phyloP scores from a whole-genome alignment of 768 basidiomycete genomes.

The Cubamyces lactineus region DNA sequence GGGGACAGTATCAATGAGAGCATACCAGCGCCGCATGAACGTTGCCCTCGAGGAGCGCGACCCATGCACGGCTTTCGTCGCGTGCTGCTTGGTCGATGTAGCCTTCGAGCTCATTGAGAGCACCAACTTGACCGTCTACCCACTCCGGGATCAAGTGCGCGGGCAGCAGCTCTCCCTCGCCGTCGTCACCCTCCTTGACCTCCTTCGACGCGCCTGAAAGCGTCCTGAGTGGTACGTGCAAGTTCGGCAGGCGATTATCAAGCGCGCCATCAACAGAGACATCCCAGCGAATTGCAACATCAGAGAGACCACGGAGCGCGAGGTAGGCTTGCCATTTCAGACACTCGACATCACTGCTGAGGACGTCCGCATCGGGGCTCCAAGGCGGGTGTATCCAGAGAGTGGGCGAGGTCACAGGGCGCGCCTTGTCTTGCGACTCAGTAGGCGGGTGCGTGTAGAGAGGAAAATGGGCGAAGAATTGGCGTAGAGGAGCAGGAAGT shows the following conservation, averaged over 20 bases:
- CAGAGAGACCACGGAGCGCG: slow-evolving; percentile 60
- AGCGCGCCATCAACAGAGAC: slow-evolving; percentile 70
- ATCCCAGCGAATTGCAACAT: slow-evolving; percentile 66
- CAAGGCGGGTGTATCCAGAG: slow-evolving; percentile 70
- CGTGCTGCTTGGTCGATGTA: slow-evolving; percentile 60
- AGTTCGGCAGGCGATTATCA: slow-evolving; percentile 68
- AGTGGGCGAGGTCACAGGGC: slow-evolving; percentile 42
- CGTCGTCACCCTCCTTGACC: slow-evolving; percentile 33
- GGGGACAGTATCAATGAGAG: background rate
- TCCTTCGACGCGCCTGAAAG: slow-evolving; percentile 22
- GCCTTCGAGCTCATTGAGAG: slow-evolving; percentile 57
- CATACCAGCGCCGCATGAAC: slow-evolving; percentile 76
- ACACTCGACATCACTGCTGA: slow-evolving; percentile 83
- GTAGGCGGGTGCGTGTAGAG: slow-evolving; percentile 51
- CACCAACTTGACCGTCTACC: slow-evolving; percentile 59
- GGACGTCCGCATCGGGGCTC: slow-evolving; percentile 35
- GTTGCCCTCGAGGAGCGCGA: slow-evolving; percentile 72
- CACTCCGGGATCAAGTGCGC: slow-evolving; percentile 73
- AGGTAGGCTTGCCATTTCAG: slow-evolving; percentile 90
- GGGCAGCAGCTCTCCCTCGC: slow-evolving; percentile 56
- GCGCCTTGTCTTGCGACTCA: slow-evolving; percentile 38
- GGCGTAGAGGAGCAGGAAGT: slow-evolving; percentile 45
- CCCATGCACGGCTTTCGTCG: slow-evolving; percentile 84
- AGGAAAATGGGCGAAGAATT: slow-evolving; percentile 63
- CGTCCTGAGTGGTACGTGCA: slow-evolving; percentile 56